These are phyloP conservation scores for Discostella pseudostelligera DNA, from an alignment of 108 stramenopile species.

Conservation along the genomic window DNA sequence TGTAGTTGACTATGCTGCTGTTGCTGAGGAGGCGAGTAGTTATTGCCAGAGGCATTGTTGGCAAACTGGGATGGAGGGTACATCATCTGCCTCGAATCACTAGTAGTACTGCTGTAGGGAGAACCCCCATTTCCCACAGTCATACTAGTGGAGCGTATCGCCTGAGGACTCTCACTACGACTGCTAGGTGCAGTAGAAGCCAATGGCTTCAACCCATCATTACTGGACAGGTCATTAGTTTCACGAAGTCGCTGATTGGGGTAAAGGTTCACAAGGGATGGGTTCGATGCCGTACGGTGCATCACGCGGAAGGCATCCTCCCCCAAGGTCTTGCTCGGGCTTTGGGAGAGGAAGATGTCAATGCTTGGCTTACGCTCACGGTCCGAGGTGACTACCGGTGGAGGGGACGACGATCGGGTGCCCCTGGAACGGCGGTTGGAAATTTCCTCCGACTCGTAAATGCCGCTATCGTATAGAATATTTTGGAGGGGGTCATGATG, in stretches of 20 bases:
- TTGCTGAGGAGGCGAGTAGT: constrained; percentile 3
- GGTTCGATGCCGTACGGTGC: constrained; percentile 35
- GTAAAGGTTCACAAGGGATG: constrained; percentile 24
- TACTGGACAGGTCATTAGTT: not conserved
- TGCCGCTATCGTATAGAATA: constrained; percentile 41
- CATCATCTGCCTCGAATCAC: constrained; percentile 6
- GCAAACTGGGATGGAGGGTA: constrained; percentile 4
- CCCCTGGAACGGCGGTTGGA: not conserved
- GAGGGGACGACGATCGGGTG: not conserved
- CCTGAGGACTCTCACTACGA: constrained; percentile 38
- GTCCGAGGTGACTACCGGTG: constrained; percentile 12
- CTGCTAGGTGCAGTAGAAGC: constrained; percentile 43
- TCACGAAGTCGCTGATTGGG: constrained; percentile 6
- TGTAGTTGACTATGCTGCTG: constrained; percentile 18
- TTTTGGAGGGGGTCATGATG: constrained; percentile 38
- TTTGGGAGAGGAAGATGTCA: constrained; percentile 76
- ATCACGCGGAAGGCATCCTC: constrained; percentile 68
- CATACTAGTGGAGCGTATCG: constrained; percentile 6
- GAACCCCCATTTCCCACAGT: constrained; percentile 15
- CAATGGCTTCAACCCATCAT: constrained; percentile 26
- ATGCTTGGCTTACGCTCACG: constrained; percentile 63
- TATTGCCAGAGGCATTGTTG: constrained; percentile 3
- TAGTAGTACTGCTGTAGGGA: constrained; percentile 8
- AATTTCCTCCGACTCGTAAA: constrained; percentile 28
- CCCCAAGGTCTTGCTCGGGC: constrained; percentile 78